A percentile compares a stretch with the other conserved stretches of the same genome.
Conservation (phyloP, 164 flowering plant species). For the Magnolia officinalis region DNA sequence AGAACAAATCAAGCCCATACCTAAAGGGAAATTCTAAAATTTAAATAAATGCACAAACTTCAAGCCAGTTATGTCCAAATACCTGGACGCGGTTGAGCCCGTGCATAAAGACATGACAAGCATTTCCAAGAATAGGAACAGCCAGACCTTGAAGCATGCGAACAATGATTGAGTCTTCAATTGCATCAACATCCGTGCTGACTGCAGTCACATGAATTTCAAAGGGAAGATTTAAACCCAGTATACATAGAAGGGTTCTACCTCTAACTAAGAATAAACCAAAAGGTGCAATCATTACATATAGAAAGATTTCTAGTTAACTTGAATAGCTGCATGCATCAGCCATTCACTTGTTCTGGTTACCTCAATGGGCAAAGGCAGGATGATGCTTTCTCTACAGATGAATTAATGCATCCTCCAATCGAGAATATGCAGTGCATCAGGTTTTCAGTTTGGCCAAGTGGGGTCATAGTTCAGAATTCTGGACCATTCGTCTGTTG, state of each 20-base stretch:
- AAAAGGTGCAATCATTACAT: not conserved
- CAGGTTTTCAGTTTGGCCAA: too few species aligned
- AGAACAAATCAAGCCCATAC: constrained; percentile 4
- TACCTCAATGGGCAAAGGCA: too few species aligned
- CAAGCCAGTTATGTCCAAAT: constrained; percentile 2
- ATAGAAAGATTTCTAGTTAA: not conserved
- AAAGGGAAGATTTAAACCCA: not conserved
- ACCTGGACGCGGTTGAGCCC: constrained; percentile 88
- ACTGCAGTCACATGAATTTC: constrained; percentile 35
- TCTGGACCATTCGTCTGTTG: too few species aligned
- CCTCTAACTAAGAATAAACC: not conserved
- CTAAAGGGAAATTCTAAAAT: not conserved
- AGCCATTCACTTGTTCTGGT: not conserved
- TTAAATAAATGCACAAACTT: not conserved
- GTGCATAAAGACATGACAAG: constrained; percentile 91
- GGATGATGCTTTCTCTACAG: not conserved
- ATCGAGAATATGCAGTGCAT: too few species aligned
- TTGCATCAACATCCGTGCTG: constrained; percentile 42
- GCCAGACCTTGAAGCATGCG: constrained; percentile 84
- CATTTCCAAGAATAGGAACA: constrained; percentile 88
- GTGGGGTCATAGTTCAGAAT: too few species aligned
- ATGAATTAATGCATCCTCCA: not conserved
- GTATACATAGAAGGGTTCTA: too few species aligned
- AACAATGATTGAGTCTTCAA: constrained; percentile 55
- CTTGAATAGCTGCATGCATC: not conserved